Percentiles rank a stretch among this genome's conserved stretches.
Evolutionary conservation across 1,284 basidiomycete species (phyloP).

Genomic region (Austropuccinia psidii): DNA sequence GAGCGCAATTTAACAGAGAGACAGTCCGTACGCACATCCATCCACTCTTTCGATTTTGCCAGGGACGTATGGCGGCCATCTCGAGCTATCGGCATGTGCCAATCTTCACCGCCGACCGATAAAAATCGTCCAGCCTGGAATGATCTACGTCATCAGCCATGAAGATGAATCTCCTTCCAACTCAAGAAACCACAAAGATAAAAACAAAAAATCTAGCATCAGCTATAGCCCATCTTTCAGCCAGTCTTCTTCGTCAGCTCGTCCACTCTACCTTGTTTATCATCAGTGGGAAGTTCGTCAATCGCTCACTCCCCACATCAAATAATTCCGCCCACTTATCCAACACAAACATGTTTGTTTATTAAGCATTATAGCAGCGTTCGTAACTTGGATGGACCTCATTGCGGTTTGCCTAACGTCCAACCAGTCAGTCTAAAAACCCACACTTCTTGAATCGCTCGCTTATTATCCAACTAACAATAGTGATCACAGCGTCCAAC

Average conservation of each 20-base stretch:
- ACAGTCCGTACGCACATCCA: not conserved
- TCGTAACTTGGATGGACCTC: constrained; percentile 74
- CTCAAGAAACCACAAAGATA: constrained; percentile 33
- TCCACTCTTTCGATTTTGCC: not conserved
- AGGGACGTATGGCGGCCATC: constrained; percentile 83
- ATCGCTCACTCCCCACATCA: constrained; percentile 32
- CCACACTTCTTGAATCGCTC: not conserved
- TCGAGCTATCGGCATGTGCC: constrained; percentile 81
- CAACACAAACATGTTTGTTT: constrained; percentile 47
- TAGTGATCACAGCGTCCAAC: too few relatives aligned
- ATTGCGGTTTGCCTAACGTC: constrained; percentile 65
- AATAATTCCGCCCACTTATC: constrained; percentile 74
- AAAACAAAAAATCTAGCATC: constrained; percentile 13
- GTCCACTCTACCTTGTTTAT: constrained; percentile 41
- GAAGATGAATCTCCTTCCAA: constrained; percentile 40
- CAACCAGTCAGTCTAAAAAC: constrained; percentile 50
- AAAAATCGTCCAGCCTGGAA: constrained; percentile 81
- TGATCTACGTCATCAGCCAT: constrained; percentile 48
- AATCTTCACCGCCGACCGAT: constrained; percentile 68
- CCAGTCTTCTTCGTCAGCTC: not conserved
- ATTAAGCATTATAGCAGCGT: constrained; percentile 81
- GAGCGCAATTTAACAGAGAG: not conserved
- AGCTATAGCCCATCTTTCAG: not conserved
- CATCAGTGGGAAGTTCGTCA: constrained; percentile 42
- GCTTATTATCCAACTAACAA: too few relatives aligned